Evolutionary conservation across 2,329 filamentous ascomycete genomes (phyloP), one percentile per base, ranked within the genome.

Genomic region (Pyricularia pennisetigena): DNA sequence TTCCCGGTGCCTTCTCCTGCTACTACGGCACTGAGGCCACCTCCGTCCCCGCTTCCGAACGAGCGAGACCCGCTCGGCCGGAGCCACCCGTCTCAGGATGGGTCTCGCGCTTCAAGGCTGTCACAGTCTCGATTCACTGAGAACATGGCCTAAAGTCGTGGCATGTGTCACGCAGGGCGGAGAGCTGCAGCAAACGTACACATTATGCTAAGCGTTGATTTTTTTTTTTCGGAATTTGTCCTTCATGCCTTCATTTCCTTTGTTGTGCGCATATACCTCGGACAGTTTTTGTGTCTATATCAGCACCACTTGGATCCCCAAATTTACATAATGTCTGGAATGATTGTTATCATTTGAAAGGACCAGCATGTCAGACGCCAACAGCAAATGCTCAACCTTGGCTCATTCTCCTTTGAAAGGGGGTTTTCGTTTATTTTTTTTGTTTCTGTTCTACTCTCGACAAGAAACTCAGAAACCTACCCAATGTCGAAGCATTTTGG

Each of bases 121-220:
- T 49, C 41, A n/a, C 69, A 67, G 8, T 73, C 72, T 14, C 70
- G 72, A 14, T 73, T 73, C 49, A 72, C 68, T 16, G 72, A 73
- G 41, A 59, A 71, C 28, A 70, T 71, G 67, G 66, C 41, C 65
- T 24, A n/a, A n/a, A 7, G 14, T 4, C 16, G 41, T 20, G 41
- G 7, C 6, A 49, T n/a, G 16, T 16, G 35, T 6, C 4, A 41
- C 35, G 30, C 8, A 41, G 4, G 30, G 35, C 12, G 8, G 8
- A 41, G 35, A 32, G 30, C 5, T 32, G 30, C 35, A 8, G 4
- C 32, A 35, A 35, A 35, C 32, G 3, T 63, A 63, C 23, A 23
- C 59, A 63, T 7, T 26, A 24, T 67, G 68, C 14, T 12, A 23
- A 20, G 35, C 65, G 35, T 62, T 67, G 28, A 6, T 62, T 30